Evolutionary conservation across 2,329 filamentous ascomycete species (phyloP), one percentile per base, ranked within the genome.

Genomic region (Albophoma yamanashiensis): DNA sequence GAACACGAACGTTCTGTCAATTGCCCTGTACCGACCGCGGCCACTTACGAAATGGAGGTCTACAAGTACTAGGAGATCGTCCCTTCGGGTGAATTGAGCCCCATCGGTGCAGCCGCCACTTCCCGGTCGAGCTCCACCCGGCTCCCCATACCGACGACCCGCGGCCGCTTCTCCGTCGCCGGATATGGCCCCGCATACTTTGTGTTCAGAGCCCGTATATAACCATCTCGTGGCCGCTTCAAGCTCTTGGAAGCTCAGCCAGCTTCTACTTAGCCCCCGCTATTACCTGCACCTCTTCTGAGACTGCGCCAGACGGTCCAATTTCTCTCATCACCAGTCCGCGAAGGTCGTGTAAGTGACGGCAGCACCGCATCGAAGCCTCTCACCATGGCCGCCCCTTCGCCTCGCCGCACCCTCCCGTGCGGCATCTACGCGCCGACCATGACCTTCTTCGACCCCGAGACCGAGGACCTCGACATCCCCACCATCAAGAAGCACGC

Each of bases 341-440:
- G 43, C 14, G 14, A n/a, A 4, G 17, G 20, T 22, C 50, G 31
- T 53, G 5, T 4, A 53, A 36, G 50, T 36, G 50, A 5, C 27
- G 27, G 27, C 3, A 22, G 27, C 47, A 50, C 31, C 47, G 27
- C 47, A 50, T 50, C 47, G 4, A 8, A 17, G 17, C 47, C 17
- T 53, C 27, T 31, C 27, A 12, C 31, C 50, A 53, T 53, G 50
- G 31, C 50, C 2, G 31, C 50, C 50, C 12, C 50, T 2, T 8
- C 50, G 27, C 27, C 50, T 22, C 17, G 25, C 17, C 55, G 15
- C 40, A 25, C 55, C 60, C 83, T 95, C 59, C 88, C 89, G 53
- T 87, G 88, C 69, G 90, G 91, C 71, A 92, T 94, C 72, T 95
- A 94, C 74, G 89, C 89, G 62, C 91, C 91, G 34, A 93, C 89